Percentiles rank a stretch among this genome's conserved stretches.
These are phyloP conservation scores for Sporothrix dimorphospora DNA, from an alignment of 2,329 filamentous ascomycete species.

Conservation along the genomic window DNA sequence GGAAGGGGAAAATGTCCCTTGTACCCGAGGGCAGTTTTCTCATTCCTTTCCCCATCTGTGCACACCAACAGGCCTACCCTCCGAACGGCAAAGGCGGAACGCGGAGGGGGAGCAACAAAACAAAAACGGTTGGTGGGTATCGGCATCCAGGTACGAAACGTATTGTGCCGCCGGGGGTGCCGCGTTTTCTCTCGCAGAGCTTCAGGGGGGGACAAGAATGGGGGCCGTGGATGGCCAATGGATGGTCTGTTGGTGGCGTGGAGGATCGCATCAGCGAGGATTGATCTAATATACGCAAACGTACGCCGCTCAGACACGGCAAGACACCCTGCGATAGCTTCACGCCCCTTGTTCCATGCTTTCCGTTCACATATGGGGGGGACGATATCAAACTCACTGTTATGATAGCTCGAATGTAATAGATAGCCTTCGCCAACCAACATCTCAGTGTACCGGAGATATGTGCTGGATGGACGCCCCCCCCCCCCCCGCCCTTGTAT, in stretches of 20 bases:
- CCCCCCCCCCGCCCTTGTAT: no score
- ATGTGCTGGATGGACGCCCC: neutral
- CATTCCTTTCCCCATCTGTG: neutral
- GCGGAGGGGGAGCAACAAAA: neutral
- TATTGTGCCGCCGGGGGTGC: neutral
- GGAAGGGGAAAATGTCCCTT: neutral
- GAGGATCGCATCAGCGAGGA: neutral
- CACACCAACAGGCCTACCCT: neutral
- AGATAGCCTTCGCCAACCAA: neutral
- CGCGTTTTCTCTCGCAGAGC: neutral
- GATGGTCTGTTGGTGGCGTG: neutral
- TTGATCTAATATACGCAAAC: neutral
- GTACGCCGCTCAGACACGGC: neutral
- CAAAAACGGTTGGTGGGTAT: neutral
- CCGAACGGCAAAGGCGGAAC: neutral
- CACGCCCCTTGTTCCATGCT: neutral
- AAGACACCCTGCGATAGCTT: neutral
- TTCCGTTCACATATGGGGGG: neutral
- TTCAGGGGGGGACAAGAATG: neutral
- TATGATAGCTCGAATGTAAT: neutral
- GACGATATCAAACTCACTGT: neutral
- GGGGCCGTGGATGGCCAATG: neutral
- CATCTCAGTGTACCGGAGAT: neutral
- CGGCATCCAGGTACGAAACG: slow-evolving; percentile 11
- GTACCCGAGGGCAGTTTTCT: neutral